Percentiles rank a stretch among this genome's conserved stretches.
These are phyloP conservation scores for Suillus clintonianus DNA, from an alignment of 768 basidiomycete genomes.

Conservation along the genomic window DNA sequence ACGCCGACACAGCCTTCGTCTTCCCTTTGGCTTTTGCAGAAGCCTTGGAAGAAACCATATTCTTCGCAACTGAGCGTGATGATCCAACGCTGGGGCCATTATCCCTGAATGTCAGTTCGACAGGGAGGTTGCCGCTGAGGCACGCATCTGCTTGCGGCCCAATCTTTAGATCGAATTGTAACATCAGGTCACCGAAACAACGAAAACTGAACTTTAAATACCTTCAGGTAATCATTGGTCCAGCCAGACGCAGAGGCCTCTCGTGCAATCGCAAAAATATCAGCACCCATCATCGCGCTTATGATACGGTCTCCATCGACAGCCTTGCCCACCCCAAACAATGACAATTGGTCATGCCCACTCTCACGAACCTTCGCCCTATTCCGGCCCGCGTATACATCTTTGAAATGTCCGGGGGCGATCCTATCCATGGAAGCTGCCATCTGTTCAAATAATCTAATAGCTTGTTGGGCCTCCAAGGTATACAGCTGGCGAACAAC, in stretches of 20 bases:
- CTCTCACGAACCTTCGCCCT: slow-evolving; percentile 45
- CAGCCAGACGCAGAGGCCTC: slow-evolving; percentile 50
- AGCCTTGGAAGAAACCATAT: slow-evolving; percentile 10
- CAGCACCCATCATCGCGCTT: slow-evolving; percentile 51
- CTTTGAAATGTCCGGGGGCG: slow-evolving; percentile 60
- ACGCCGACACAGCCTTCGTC: slow-evolving; percentile 8
- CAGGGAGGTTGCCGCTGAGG: slow-evolving; percentile 14
- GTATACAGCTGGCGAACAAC: slow-evolving; percentile 62
- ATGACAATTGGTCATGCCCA: slow-evolving; percentile 46
- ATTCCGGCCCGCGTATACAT: slow-evolving; percentile 68
- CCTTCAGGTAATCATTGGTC: slow-evolving; percentile 55
- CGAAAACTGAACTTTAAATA: slow-evolving; percentile 17
- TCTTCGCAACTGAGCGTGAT: slow-evolving; percentile 8
- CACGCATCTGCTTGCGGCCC: slow-evolving; percentile 24
- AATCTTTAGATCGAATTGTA: slow-evolving; percentile 13
- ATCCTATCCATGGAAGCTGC: slow-evolving; percentile 47
- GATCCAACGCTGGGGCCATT: slow-evolving; percentile 13
- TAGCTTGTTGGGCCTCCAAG: slow-evolving; percentile 50
- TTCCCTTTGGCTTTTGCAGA: slow-evolving; percentile 22
- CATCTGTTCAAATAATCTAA: slow-evolving; percentile 58
- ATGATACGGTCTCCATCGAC: slow-evolving; percentile 65
- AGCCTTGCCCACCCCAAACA: slow-evolving; percentile 57
- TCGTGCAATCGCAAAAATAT: slow-evolving; percentile 50
- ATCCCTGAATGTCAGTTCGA: slow-evolving; percentile 30
- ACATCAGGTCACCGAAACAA: not conserved